phyloP scores from a whole-genome alignment of 2,329 filamentous ascomycete genomes.

The Cordyceps pruinosa region DNA sequence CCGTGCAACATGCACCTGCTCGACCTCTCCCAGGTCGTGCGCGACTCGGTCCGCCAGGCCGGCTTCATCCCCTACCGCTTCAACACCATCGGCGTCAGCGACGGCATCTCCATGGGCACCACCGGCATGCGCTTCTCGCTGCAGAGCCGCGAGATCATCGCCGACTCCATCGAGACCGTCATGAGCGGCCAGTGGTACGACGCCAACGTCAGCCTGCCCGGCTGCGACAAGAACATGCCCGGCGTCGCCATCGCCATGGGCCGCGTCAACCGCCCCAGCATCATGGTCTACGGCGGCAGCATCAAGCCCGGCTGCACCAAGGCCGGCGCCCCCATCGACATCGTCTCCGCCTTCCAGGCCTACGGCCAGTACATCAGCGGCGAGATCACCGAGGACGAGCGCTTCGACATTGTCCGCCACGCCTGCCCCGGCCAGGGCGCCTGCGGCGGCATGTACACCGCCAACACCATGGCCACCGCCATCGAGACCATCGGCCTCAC shows the following conservation, averaged over 20 bases:
- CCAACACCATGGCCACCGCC: slow-evolving; percentile 78
- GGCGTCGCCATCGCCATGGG: slow-evolving; percentile 91
- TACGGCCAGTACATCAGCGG: slow-evolving; percentile 93
- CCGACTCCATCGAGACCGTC: slow-evolving; percentile 96
- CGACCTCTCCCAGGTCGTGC: slow-evolving; percentile 74
- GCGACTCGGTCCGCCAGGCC: slow-evolving; percentile 55
- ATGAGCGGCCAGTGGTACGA: slow-evolving; percentile 99
- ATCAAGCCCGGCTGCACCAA: slow-evolving; percentile 85
- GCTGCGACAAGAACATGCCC: slow-evolving; percentile 99
- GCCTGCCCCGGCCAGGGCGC: slow-evolving; percentile 64
- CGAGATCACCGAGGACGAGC: slow-evolving; percentile 82
- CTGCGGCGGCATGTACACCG: slow-evolving; percentile 78
- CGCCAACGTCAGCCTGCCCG: slow-evolving; percentile 90
- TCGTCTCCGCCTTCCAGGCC: slow-evolving; percentile 95
- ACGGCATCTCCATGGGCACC: slow-evolving; percentile 97
- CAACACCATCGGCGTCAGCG: slow-evolving; percentile 97
- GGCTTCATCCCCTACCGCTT: slow-evolving; percentile 92
- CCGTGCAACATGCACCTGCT: slow-evolving; percentile 99
- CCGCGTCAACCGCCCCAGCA: slow-evolving; percentile 81
- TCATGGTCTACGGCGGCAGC: slow-evolving; percentile 97
- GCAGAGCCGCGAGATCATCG: slow-evolving; percentile 93
- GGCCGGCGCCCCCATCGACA: slow-evolving; percentile 74
- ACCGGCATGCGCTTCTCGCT: slow-evolving; percentile 93
- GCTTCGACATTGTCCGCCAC: slow-evolving; percentile 90
- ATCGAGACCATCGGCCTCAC: slow-evolving; percentile 79